phyloP scores from a whole-genome alignment of 2,329 filamentous ascomycete genomes.

The Arthrobotrys pseudoclavata region DNA sequence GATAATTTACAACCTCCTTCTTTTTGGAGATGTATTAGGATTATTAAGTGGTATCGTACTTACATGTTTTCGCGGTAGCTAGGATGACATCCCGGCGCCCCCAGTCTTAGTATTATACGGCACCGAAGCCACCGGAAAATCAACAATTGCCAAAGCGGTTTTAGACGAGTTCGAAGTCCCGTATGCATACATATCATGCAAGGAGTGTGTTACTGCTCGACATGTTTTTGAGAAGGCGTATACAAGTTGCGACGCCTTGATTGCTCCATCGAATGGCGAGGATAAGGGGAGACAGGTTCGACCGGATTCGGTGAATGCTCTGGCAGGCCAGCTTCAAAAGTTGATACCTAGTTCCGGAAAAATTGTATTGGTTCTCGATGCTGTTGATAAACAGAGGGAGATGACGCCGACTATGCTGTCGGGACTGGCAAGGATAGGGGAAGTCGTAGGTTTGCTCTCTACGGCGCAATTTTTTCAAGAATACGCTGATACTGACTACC shows the following conservation, averaged over 20 bases:
- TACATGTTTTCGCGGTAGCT: slow-evolving; percentile 31
- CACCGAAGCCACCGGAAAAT: slow-evolving; percentile 88
- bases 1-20: background rate
- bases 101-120: slow-evolving; percentile 84
- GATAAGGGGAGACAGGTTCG: slow-evolving; percentile 70
- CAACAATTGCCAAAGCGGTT: slow-evolving; percentile 75
- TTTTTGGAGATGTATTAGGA: background rate
- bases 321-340: slow-evolving; percentile 79
- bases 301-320: slow-evolving; percentile 72
- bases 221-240: slow-evolving; percentile 80
- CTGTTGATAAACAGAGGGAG: slow-evolving; percentile 86
- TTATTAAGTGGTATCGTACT: background rate
- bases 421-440: slow-evolving; percentile 83
- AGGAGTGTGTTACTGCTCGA: slow-evolving; percentile 82
- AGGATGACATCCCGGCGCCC: slow-evolving; percentile 78
- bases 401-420: slow-evolving; percentile 82
- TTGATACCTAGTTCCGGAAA: slow-evolving; percentile 70
- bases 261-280: slow-evolving; percentile 70
- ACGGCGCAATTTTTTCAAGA: background rate
- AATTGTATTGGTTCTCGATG: slow-evolving; percentile 79
- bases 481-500: background rate
- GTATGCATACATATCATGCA: slow-evolving; percentile 76
- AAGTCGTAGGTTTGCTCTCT: slow-evolving; percentile 73
- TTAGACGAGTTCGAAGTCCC: slow-evolving; percentile 70
- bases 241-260: slow-evolving; percentile 32